Base-by-base conservation (phyloP, 306 rosid genomes). In the Sesbania bispinosa region DNA sequence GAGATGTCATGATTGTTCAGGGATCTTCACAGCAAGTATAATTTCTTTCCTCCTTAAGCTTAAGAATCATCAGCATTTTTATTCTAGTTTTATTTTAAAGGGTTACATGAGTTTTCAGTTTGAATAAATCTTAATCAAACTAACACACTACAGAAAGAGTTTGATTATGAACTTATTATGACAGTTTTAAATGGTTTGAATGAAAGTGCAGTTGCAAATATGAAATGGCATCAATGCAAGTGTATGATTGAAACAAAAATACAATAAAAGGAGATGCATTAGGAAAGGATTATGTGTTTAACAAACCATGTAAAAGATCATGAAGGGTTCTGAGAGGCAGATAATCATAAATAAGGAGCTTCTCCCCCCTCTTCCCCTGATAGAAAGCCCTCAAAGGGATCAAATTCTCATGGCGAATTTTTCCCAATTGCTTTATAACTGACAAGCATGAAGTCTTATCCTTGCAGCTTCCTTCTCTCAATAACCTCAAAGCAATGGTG, bases 301-400 rank as follows among this genome's bases (percentile, higher is more conserved):
- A 60, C 92, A 63, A 85, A 95, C 99, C 99, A 73, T 92, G 91
- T 64, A 95, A 81, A 62, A 86, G 89, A 75, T 95, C 97, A 85
- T 95, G 67, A 66, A 95, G 94, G 27, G 79, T 79, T 84, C 86
- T 79, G 23, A 85, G 92, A 69, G 92, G 89, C 24, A 88, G 83
- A 80, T 86, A 85, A 27, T 95, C 99, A 81, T 86, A 88, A 45
- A 95, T 95, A 66, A 95, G 96, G 43, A 95, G 91, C 88, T 91
- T 95, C 84, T 91, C 99, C 69, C 99, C 99, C 88, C 97, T 78
- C 81, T 88, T 91, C 18, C 99, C 97, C 51, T 91, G 96, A 78
- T 95, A 95, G 82, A 95, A 95, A 75, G 97, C 99, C 69, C 96
- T 91, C 84, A 95, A 61, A 15, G 97, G 97, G 79, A 95, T 85